A percentile compares a stretch with the other conserved stretches of the same genome.
phyloP scores from a whole-genome alignment of 2,329 filamentous ascomycete species.

The Rosellinia necatrix region DNA sequence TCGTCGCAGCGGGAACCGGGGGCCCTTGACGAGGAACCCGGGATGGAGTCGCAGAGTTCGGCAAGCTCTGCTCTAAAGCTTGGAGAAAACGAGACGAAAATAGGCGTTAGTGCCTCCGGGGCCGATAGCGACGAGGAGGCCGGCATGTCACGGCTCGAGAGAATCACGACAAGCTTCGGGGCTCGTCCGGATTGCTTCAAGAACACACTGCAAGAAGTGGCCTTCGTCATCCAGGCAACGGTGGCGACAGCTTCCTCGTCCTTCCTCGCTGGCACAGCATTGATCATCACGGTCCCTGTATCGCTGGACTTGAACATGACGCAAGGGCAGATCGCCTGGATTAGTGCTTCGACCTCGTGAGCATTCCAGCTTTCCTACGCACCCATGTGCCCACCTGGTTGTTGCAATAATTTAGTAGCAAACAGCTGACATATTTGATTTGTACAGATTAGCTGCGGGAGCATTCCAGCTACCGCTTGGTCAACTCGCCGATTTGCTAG shows the following conservation, averaged over 20 bases:
- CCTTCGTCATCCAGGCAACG: conserved; percentile 69
- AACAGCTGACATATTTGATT: background rate
- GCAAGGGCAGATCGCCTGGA: conserved; percentile 70
- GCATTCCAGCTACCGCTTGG: conserved; percentile 70
- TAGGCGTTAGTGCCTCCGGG: background rate
- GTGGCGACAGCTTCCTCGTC: conserved; percentile 68
- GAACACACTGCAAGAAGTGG: conserved; percentile 64
- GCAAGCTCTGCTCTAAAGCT: conserved; percentile 15
- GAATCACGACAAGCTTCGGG: conserved; percentile 37
- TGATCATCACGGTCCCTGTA: conserved; percentile 67
- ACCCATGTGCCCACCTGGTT: background rate
- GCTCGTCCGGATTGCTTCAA: conserved; percentile 63
- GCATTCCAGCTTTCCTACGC: conserved; percentile 29
- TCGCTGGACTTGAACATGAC: conserved; percentile 65
- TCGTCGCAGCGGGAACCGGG: conserved; percentile 11
- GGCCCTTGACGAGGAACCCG: conserved; percentile 2
- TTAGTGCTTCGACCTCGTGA: conserved; percentile 63
- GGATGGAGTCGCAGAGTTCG: conserved; percentile 18
- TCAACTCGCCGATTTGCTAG: conserved; percentile 67
- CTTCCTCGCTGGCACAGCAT: conserved; percentile 62
- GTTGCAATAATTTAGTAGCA: background rate
- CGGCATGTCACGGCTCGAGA: conserved; percentile 29
- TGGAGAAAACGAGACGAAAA: background rate
- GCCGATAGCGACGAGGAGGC: conserved; percentile 25
- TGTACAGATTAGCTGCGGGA: conserved; percentile 59